These are phyloP conservation scores for Plasmodium falciparum DNA, from an alignment of 169 alveolate species.

Conservation along the genomic window DNA sequence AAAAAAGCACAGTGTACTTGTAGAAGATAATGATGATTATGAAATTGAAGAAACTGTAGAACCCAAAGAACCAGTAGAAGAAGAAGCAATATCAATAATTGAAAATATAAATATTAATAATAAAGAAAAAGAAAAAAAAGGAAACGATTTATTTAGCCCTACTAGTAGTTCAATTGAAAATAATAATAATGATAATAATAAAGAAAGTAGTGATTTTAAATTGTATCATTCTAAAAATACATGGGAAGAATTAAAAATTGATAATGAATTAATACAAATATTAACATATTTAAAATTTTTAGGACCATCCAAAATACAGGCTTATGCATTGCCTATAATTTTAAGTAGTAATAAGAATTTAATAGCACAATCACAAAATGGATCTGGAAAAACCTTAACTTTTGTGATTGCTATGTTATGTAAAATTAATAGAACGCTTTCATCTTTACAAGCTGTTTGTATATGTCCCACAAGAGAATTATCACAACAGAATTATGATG, in stretches of 20 bases:
- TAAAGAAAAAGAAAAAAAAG: constrained; percentile 9
- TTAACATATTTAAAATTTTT: constrained; percentile 78
- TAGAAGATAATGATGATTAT: constrained; percentile 67
- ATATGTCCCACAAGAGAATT: constrained; percentile 98
- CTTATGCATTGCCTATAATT: constrained; percentile 88
- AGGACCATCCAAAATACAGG: constrained; percentile 89
- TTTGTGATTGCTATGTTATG: constrained; percentile 95
- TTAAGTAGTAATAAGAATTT: constrained; percentile 79
- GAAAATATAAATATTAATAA: constrained; percentile 39
- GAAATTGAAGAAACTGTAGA: constrained; percentile 43
- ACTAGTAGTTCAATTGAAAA: constrained; percentile 7
- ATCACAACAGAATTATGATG: constrained; percentile 94
- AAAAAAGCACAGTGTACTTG: constrained; percentile 46
- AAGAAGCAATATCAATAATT: constrained; percentile 64
- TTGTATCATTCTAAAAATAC: constrained; percentile 79
- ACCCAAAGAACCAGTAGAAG: constrained; percentile 50
- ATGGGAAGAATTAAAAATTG: constrained; percentile 82
- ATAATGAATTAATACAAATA: constrained; percentile 79
- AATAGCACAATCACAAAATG: constrained; percentile 97
- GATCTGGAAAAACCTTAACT: constrained; percentile 98
- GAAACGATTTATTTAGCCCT: neutral
- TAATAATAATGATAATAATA: neutral
- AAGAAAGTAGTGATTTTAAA: constrained; percentile 48
- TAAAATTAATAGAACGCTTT: constrained; percentile 87
- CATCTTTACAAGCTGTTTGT: constrained; percentile 89